Percentiles rank a stretch among this genome's conserved stretches.
phyloP scores from a whole-genome alignment of 2,329 filamentous ascomycete genomes.

The Chaetomium sp. region DNA sequence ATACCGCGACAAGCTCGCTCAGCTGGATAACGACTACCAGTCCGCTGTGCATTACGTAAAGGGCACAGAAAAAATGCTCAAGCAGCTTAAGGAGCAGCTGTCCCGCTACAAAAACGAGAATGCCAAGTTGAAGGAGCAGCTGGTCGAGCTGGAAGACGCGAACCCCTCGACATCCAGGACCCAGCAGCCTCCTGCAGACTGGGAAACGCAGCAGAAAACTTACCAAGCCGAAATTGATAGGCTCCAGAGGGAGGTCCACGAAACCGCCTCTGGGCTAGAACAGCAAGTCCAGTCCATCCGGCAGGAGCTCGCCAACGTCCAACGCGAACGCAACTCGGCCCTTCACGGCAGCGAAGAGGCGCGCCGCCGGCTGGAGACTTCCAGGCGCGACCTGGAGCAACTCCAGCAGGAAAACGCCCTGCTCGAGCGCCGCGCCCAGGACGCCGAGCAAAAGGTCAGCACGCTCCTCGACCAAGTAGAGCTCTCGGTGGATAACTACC shows the following conservation, averaged over 20 bases:
- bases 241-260: constrained; percentile 69
- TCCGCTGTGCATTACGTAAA: constrained; percentile 98
- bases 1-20: constrained; percentile 89
- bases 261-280: constrained; percentile 69
- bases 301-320: constrained; percentile 66
- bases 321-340: constrained; percentile 70
- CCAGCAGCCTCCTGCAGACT: constrained; percentile 54
- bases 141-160: constrained; percentile 66
- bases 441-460: constrained; percentile 91
- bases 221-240: constrained; percentile 70
- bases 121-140: constrained; percentile 75
- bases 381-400: constrained; percentile 72
- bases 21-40: constrained; percentile 96
- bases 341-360: constrained; percentile 57
- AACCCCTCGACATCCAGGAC: constrained; percentile 42
- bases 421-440: constrained; percentile 80
- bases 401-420: constrained; percentile 79
- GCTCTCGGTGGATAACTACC: constrained; percentile 90
- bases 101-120: constrained; percentile 89
- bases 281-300: constrained; percentile 68
- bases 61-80: constrained; percentile 98
- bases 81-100: constrained; percentile 98
- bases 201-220: constrained; percentile 71
- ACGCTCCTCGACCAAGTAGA: constrained; percentile 94
- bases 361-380: constrained; percentile 58